phyloP scores from a whole-genome alignment of 495 filamentous ascomycete species.

The Xylaria nigripes region DNA sequence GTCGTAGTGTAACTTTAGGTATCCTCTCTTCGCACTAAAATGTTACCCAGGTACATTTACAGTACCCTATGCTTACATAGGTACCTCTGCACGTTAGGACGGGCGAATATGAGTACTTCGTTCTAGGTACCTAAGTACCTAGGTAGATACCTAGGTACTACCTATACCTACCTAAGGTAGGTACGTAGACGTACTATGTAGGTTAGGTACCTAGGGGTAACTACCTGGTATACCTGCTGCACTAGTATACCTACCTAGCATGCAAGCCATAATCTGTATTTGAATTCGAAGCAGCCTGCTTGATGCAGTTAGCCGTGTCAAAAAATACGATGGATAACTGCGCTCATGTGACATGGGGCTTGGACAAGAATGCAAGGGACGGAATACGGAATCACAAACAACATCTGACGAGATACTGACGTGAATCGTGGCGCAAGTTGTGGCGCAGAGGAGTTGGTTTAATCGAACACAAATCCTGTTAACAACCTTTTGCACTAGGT shows the following conservation, averaged over 20 bases:
- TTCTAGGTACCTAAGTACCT: too few species aligned
- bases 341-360: neutral
- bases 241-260: neutral
- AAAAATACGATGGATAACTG: neutral
- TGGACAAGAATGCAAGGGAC: neutral
- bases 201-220: neutral
- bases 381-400: neutral
- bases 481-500: too few species aligned
- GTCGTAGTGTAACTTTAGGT: too few species aligned
- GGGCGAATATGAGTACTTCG: too few species aligned
- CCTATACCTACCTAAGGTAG: neutral
- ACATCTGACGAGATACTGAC: neutral
- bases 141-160: too few species aligned
- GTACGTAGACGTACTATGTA: neutral
- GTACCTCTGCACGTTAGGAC: too few species aligned
- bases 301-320: neutral
- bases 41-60: too few species aligned
- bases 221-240: too few species aligned
- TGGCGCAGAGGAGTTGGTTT: neutral
- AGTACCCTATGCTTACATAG: too few species aligned
- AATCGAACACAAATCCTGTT: too few species aligned
- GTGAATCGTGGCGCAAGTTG: neutral
- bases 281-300: neutral
- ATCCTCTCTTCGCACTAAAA: too few species aligned
- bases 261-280: neutral